Base-by-base conservation (phyloP, 306 rosid species). In the Sicyos edulis region DNA sequence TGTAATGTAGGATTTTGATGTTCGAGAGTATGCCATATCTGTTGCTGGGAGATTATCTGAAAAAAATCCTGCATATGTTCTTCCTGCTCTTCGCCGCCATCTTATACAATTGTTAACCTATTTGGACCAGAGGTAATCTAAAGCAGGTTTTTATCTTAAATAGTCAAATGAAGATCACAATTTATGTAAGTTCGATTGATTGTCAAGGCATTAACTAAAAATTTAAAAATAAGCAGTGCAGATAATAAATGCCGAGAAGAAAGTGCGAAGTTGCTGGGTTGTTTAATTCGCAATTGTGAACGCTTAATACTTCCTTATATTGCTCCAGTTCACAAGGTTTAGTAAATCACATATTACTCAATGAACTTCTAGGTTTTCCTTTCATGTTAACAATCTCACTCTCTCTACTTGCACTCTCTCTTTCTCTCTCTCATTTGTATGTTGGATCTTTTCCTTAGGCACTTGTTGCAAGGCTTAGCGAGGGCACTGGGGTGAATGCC, bases 221-320 rank as follows among this genome's bases (percentile, higher is more conserved):
- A 75, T 78, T 79, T 76, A 45, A 29, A 42, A 85, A 86, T 81
- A 81, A 86, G 91, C 99, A 93, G 99, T 83, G 91, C 95, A 71
- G 99, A 93, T 87, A 93, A 93, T 85, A 93, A 93, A 91, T 90
- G 99, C 90, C 88, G 92, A 77, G 99, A 93, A 84, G 99, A 93
- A 83, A 93, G 99, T 78, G 96, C 99, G 4, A 93, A 93, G 85
- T 85, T 93, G 75, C 88, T 93, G 65, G 99, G 97, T 44, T 88
- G 95, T 81, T 91, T 93, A 80, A 93, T 93, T 75, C 91, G 99
- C 74, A 93, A 88, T 77, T 93, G 99, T 83, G 97, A 93, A 81
- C 75, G 99, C 67, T 82, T 93, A 72, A 85, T 93, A 76, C 96
- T 83, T 81, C 99, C 99, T 50, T 93, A 93, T 80, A 83, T 91